phyloP scores from a whole-genome alignment of 345 rosid genomes.

The Chamaenerion angustifolium region DNA sequence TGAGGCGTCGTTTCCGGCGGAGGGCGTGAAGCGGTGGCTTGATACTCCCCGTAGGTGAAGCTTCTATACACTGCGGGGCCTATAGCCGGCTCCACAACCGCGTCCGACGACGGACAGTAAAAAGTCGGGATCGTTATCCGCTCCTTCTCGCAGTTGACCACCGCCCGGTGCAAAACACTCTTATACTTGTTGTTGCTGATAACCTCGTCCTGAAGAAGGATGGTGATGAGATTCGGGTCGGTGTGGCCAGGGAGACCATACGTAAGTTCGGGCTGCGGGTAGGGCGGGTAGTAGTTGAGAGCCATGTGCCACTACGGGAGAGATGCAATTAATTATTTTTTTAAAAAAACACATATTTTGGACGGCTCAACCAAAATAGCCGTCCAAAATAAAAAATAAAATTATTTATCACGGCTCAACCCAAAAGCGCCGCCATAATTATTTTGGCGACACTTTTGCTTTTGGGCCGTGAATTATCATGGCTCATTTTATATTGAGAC shows the following conservation, averaged over 20 bases:
- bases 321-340: too few relatives aligned
- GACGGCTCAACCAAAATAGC: too few relatives aligned
- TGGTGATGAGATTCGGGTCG: slow-evolving; percentile 50
- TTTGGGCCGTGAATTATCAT: too few relatives aligned
- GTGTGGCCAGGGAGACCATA: slow-evolving; percentile 67
- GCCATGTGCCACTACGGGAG: too few relatives aligned
- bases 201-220: slow-evolving; percentile 64
- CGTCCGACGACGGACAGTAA: slow-evolving; percentile 30
- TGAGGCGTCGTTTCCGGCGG: too few relatives aligned
- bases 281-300: slow-evolving; percentile 69
- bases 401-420: too few relatives aligned
- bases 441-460: too few relatives aligned
- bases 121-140: slow-evolving; percentile 32
- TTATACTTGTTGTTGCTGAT: slow-evolving; percentile 32
- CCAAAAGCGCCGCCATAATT: too few relatives aligned
- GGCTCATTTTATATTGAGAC: too few relatives aligned
- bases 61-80: slow-evolving; percentile 19
- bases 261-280: slow-evolving; percentile 71
- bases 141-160: slow-evolving; percentile 18
- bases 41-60: slow-evolving; percentile 37
- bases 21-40: too few relatives aligned
- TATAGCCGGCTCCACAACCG: slow-evolving; percentile 21
- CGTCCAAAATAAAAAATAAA: too few relatives aligned
- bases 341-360: too few relatives aligned
- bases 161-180: slow-evolving; percentile 39